These are phyloP conservation scores for Choanephora cucurbitarum DNA, from an alignment of 371 early-diverging fungal genomes.

Conservation along the genomic window DNA sequence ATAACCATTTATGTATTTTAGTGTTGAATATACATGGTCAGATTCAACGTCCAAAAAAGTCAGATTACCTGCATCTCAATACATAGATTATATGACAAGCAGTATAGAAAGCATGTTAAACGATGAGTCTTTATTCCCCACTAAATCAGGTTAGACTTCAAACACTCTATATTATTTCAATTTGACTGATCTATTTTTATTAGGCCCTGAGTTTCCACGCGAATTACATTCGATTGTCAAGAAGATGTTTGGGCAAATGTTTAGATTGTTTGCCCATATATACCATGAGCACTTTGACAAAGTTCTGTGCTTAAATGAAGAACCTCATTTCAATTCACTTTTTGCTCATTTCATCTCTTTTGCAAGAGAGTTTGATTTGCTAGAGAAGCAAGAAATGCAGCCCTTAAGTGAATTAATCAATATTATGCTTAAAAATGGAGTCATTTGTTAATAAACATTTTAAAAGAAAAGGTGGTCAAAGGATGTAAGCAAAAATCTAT, in stretches of 20 bases:
- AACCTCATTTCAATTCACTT: conserved; percentile 92
- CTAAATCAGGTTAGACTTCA: conserved; percentile 55
- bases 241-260: conserved; percentile 80
- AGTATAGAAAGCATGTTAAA: conserved; percentile 85
- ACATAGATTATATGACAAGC: conserved; percentile 92
- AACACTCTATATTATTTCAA: background rate
- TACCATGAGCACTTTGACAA: conserved; percentile 91
- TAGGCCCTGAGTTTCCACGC: conserved; percentile 73
- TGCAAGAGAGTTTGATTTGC: conserved; percentile 86
- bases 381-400: conserved; percentile 90
- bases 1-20: conserved; percentile 23
- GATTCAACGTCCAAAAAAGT: conserved; percentile 83
- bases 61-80: conserved; percentile 90
- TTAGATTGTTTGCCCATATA: conserved; percentile 92
- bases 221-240: conserved; percentile 75
- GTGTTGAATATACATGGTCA: conserved; percentile 90
- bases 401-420: conserved; percentile 82
- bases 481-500: background rate
- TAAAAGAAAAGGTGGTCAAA: background rate
- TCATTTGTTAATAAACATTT: conserved; percentile 18
- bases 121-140: conserved; percentile 91
- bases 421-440: conserved; percentile 18
- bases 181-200: background rate
- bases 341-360: conserved; percentile 95
- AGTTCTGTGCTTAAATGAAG: conserved; percentile 78